Evolutionary conservation across 2,329 filamentous ascomycete genomes (phyloP).

Genomic region (Grosmannia penicillata): DNA sequence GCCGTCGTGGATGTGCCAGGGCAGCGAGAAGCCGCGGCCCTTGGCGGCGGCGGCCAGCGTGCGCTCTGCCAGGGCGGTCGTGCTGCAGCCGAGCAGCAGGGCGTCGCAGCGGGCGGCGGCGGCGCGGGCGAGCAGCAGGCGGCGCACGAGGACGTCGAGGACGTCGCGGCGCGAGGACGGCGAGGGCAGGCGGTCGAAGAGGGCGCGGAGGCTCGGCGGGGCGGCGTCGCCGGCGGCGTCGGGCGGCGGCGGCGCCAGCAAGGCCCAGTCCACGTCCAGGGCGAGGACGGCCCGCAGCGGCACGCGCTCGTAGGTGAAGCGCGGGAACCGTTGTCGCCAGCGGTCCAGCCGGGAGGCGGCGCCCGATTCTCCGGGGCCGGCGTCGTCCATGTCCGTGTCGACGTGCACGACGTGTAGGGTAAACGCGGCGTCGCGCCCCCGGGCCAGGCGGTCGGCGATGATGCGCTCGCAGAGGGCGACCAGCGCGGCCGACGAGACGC

Average conservation of each 20-base stretch:
- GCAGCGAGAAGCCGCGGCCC: conserved; percentile 70
- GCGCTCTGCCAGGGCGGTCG: conserved; percentile 74
- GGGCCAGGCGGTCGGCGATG: conserved; percentile 47
- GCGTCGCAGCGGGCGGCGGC: conserved; percentile 46
- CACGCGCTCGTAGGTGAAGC: conserved; percentile 46
- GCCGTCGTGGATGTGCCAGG: conserved; percentile 72
- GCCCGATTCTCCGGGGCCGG: conserved; percentile 4
- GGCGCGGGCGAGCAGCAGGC: conserved; percentile 55
- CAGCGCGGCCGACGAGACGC: conserved; percentile 64
- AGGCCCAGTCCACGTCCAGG: conserved; percentile 37
- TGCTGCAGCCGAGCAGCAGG: conserved; percentile 72
- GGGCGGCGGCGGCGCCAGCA: conserved; percentile 18
- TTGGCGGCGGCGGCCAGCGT: conserved; percentile 82
- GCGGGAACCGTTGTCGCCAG: conserved; percentile 48
- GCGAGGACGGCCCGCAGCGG: conserved; percentile 49
- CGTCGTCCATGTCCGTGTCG: conserved; percentile 23
- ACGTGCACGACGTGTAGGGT: conserved; percentile 48
- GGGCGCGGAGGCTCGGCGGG: conserved; percentile 29
- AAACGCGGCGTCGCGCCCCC: conserved; percentile 51
- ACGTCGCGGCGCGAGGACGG: conserved; percentile 66
- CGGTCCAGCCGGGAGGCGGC: conserved; percentile 19
- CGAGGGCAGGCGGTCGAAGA: conserved; percentile 51
- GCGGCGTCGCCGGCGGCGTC: neutral
- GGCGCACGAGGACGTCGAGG: conserved; percentile 51
- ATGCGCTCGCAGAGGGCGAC: conserved; percentile 62